Evolutionary conservation across 129 eudicot species (phyloP).

Genomic region (Scalesia atractyloides): DNA sequence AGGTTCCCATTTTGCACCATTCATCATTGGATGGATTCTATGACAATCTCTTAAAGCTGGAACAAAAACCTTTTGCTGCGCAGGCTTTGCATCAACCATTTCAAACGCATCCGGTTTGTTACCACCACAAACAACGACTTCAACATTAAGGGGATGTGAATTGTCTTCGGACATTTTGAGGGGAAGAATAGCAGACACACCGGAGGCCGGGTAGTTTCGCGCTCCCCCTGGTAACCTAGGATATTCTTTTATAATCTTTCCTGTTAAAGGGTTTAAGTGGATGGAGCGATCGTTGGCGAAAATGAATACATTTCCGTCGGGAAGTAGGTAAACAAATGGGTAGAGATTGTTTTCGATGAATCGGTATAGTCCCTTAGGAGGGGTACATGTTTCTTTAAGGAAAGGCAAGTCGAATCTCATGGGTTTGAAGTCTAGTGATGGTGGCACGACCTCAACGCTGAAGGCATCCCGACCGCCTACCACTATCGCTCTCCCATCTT

Average conservation of each 20-base stretch:
- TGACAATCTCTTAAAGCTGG: constrained; percentile 70
- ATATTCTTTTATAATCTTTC: constrained; percentile 27
- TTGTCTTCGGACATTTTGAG: constrained; percentile 26
- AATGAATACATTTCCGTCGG: constrained; percentile 61
- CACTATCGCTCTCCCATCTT: constrained; percentile 58
- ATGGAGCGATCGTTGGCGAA: constrained; percentile 57
- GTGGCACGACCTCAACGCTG: constrained; percentile 63
- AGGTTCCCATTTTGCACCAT: constrained; percentile 53
- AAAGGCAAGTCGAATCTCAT: constrained; percentile 48
- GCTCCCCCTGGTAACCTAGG: constrained; percentile 57
- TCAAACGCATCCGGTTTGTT: constrained; percentile 46
- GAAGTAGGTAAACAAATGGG: constrained; percentile 64
- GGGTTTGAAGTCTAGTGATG: constrained; percentile 33
- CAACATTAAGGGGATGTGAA: constrained; percentile 20
- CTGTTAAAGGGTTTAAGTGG: constrained; percentile 34
- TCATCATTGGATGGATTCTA: constrained; percentile 33
- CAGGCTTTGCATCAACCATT: constrained; percentile 44
- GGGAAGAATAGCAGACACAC: constrained; percentile 57
- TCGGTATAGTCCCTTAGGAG: constrained; percentile 18
- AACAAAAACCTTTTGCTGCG: constrained; percentile 24
- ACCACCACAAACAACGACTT: constrained; percentile 83
- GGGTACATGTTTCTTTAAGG: constrained; percentile 56
- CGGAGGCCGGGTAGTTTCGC: constrained; percentile 80
- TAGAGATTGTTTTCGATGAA: constrained; percentile 67
- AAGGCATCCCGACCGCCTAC: constrained; percentile 68